Evolutionary conservation across 306 rosid genomes (phyloP).

Genomic region (Inga leiocalycina): DNA sequence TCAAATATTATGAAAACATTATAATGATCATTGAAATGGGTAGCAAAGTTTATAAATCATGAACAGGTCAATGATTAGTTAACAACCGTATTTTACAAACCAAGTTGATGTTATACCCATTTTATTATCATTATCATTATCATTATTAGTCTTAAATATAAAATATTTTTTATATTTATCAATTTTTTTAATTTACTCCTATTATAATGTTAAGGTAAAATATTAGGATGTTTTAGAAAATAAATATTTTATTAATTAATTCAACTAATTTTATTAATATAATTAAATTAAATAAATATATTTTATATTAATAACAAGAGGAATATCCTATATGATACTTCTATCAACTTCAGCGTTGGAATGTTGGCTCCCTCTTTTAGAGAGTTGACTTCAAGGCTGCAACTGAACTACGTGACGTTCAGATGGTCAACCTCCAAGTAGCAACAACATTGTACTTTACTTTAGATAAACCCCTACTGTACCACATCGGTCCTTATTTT

Average conservation of each 20-base stretch:
- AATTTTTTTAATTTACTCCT: no score
- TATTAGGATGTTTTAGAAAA: no score
- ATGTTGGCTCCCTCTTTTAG: not conserved
- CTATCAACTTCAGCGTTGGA: not conserved
- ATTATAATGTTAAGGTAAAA: no score
- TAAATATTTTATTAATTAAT: no score
- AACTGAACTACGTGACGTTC: not conserved
- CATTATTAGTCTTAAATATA: rapidly evolving
- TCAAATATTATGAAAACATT: not conserved
- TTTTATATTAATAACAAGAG: rapidly evolving
- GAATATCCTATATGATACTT: no score
- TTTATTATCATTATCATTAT: not conserved
- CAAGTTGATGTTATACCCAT: not conserved
- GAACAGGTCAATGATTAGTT: not conserved
- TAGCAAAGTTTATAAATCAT: not conserved
- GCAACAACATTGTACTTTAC: not conserved
- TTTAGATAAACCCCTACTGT: not conserved
- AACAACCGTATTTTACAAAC: not conserved
- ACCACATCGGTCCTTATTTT: no score
- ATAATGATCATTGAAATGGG: not conserved
- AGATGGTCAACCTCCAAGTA: no score
- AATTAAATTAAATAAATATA: no score
- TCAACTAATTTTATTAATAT: no score
- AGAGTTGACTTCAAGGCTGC: not conserved
- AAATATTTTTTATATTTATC: no score